phyloP scores from a whole-genome alignment of 2,329 filamentous ascomycete species.

The Exophiala alcalophila region DNA sequence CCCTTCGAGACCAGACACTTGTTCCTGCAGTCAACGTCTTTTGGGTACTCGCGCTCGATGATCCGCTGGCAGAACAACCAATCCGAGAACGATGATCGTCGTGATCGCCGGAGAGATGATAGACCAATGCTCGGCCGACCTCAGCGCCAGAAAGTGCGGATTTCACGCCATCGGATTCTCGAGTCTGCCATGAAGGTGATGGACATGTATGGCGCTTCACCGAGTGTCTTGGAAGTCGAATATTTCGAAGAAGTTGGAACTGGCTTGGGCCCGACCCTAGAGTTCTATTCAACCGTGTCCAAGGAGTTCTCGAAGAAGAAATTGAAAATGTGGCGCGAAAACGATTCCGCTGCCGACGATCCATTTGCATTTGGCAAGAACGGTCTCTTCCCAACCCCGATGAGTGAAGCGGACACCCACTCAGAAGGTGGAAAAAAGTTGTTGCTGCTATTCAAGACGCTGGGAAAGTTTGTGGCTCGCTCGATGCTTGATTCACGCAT shows the following conservation, averaged over 20 bases:
- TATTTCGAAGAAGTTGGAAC: conserved; percentile 99
- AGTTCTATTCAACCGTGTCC: conserved; percentile 97
- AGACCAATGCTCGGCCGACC: conserved; percentile 85
- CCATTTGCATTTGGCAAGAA: conserved; percentile 76
- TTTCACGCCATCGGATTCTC: conserved; percentile 88
- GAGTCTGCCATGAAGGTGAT: conserved; percentile 98
- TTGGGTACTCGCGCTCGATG: conserved; percentile 97
- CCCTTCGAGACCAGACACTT: conserved; percentile 96
- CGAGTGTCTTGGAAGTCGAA: conserved; percentile 93
- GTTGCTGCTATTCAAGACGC: conserved; percentile 82
- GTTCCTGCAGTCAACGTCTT: conserved; percentile 96
- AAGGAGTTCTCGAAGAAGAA: conserved; percentile 98
- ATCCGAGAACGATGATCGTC: conserved; percentile 72
- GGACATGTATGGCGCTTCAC: conserved; percentile 95
- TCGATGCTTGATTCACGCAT: conserved; percentile 98
- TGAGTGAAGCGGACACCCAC: conserved; percentile 72
- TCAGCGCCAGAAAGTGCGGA: conserved; percentile 96
- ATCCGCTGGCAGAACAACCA: conserved; percentile 94
- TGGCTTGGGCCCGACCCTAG: conserved; percentile 87
- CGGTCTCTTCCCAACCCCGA: conserved; percentile 87
- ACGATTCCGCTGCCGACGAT: conserved; percentile 62
- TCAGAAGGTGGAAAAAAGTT: conserved; percentile 82
- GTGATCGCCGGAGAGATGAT: conserved; percentile 80
- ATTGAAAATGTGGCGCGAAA: conserved; percentile 92
- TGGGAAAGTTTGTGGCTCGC: conserved; percentile 94